Conservation (phyloP, 257 asterid species). For the Rhazya stricta region DNA sequence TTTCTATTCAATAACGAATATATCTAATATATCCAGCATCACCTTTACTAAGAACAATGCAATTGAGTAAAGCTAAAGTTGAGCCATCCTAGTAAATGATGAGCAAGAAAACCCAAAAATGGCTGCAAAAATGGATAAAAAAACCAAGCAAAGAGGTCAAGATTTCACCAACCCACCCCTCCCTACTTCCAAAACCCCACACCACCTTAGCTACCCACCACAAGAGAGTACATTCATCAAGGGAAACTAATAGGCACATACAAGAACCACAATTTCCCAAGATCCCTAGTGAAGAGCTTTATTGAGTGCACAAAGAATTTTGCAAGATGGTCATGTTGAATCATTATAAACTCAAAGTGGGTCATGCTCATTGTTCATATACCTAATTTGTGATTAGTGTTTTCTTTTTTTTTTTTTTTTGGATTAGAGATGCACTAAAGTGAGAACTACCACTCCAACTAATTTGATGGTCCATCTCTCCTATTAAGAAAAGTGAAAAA, state of each 20-base stretch:
- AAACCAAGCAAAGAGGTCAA: not conserved
- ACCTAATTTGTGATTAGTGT: not conserved
- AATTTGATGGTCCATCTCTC: slow-evolving; percentile 1
- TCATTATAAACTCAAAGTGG: not conserved
- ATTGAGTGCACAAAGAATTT: slow-evolving; percentile 9
- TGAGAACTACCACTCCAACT: not conserved
- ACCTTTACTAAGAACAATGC: not conserved
- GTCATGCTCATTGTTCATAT: not conserved
- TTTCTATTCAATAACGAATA: not conserved
- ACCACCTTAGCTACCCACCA: slow-evolving; percentile 1
- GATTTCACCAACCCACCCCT: not conserved
- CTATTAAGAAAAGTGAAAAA: not conserved
- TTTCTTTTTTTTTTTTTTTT: not conserved
- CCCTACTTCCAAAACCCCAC: not conserved
- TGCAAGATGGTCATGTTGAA: not conserved
- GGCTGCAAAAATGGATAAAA: not conserved
- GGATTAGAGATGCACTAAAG: slow-evolving; percentile 7
- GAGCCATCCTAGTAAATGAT: not conserved
- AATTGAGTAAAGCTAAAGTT: not conserved
- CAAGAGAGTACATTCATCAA: not conserved
- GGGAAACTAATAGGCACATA: not conserved
- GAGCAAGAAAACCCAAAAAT: not conserved
- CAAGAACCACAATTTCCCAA: slow-evolving; percentile 1
- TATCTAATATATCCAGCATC: not conserved
- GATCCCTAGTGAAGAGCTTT: slow-evolving; percentile 2